Conservation (phyloP, 441 rosid species). For the Eutrema salsugineum region DNA sequence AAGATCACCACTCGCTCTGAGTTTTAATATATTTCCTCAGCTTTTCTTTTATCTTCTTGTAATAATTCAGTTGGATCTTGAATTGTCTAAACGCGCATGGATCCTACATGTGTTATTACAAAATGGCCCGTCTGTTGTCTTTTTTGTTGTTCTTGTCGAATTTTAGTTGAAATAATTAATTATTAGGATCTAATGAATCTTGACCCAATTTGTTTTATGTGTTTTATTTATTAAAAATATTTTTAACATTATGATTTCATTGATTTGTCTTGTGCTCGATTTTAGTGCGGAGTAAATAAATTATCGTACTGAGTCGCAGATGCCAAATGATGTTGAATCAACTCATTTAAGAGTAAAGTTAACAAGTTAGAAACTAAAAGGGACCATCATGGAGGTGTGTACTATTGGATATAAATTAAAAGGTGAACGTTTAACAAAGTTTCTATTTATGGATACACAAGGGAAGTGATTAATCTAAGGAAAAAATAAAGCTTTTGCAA, state of each 20-base stretch:
- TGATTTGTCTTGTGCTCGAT: background rate
- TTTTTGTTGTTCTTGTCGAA: background rate
- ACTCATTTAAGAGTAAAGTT: slow-evolving; percentile 17
- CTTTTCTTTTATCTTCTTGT: background rate
- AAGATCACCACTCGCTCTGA: slow-evolving; percentile 51
- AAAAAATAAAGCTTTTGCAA: slow-evolving; percentile 21
- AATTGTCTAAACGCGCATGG: slow-evolving; percentile 39
- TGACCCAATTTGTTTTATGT: background rate
- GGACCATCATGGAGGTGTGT: slow-evolving; percentile 25
- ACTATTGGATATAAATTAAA: slow-evolving; percentile 12
- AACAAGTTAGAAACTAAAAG: slow-evolving; percentile 14
- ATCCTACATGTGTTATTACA: slow-evolving; percentile 15
- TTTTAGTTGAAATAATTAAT: background rate
- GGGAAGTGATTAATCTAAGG: slow-evolving; percentile 28
- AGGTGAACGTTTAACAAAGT: slow-evolving; percentile 24
- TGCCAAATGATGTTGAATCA: slow-evolving; percentile 14
- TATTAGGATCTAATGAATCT: background rate
- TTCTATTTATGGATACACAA: slow-evolving; percentile 35
- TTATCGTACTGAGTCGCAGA: slow-evolving; percentile 21
- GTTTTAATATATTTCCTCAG: background rate
- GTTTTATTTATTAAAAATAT: background rate
- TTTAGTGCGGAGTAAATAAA: background rate
- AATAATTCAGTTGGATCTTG: slow-evolving; percentile 13
- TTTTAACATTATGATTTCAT: background rate
- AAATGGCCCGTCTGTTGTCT: background rate